Percentiles rank a stretch among this genome's conserved stretches.
Evolutionary conservation across 495 filamentous ascomycete species (phyloP).

Genomic region (Hypoxylon intermedium): DNA sequence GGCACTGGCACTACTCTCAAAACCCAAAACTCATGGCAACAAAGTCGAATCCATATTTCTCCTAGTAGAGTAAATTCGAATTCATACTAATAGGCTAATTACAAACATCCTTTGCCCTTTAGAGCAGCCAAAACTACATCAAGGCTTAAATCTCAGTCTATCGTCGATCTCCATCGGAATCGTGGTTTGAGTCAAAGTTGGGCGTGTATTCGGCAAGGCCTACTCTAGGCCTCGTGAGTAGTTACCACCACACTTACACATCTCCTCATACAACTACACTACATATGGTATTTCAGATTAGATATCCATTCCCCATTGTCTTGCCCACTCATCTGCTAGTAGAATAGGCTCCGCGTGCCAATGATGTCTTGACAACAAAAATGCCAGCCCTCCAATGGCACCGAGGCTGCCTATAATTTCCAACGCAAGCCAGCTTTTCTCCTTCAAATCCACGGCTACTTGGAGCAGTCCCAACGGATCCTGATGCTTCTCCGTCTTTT

Average conservation of each 20-base stretch:
- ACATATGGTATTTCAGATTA: slow-evolving; percentile 23
- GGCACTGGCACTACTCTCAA: too few relatives aligned
- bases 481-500: slow-evolving; percentile 53
- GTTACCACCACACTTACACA: slow-evolving; percentile 7
- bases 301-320: slow-evolving; percentile 34
- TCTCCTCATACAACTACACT: slow-evolving; percentile 18
- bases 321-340: slow-evolving; percentile 37
- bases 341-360: slow-evolving; percentile 34
- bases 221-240: slow-evolving; percentile 18
- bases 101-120: too few relatives aligned
- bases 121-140: too few relatives aligned
- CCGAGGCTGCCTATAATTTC: slow-evolving; percentile 80
- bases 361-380: slow-evolving; percentile 61
- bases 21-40: not conserved
- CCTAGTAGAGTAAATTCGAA: too few relatives aligned
- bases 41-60: too few relatives aligned
- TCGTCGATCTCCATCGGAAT: too few relatives aligned
- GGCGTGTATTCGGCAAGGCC: slow-evolving; percentile 23
- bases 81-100: too few relatives aligned
- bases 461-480: slow-evolving; percentile 81
- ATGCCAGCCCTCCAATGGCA: slow-evolving; percentile 73
- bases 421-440: slow-evolving; percentile 71
- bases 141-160: too few relatives aligned
- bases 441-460: slow-evolving; percentile 71
- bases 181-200: slow-evolving; percentile 16